Percentiles rank a stretch among this genome's conserved stretches.
Evolutionary conservation across 2,329 filamentous ascomycete genomes (phyloP).

Genomic region (Penicillium nordicum): DNA sequence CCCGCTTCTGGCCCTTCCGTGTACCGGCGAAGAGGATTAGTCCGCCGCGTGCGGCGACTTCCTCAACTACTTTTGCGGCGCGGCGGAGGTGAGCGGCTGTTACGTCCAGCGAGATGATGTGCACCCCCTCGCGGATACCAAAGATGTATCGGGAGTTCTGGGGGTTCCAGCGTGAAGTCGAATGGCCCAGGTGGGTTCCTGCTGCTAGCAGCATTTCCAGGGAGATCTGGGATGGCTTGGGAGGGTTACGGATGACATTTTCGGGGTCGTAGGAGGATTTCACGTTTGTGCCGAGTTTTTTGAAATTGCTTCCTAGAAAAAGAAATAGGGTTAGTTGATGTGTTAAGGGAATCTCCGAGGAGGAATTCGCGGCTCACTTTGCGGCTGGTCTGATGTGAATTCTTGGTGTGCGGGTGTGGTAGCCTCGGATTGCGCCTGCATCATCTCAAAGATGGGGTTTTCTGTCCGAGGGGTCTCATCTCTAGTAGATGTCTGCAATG

Average conservation of each 20-base stretch:
- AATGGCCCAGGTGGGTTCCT: constrained; percentile 86
- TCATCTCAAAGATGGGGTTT: constrained; percentile 14
- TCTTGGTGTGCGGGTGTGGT: not conserved
- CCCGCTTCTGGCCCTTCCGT: constrained; percentile 72
- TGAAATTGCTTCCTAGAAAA: constrained; percentile 30
- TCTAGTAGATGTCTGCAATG: constrained; percentile 18
- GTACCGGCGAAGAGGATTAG: constrained; percentile 90
- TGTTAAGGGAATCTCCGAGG: not conserved
- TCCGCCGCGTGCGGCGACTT: constrained; percentile 77
- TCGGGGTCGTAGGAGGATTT: constrained; percentile 32
- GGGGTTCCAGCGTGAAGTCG: constrained; percentile 89
- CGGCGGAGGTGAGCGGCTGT: constrained; percentile 88
- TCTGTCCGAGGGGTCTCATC: constrained; percentile 7
- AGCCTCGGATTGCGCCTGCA: constrained; percentile 8
- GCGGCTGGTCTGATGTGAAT: constrained; percentile 10
- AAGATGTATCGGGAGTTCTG: constrained; percentile 92
- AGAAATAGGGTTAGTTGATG: not conserved
- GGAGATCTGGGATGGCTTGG: constrained; percentile 73
- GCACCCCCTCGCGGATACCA: constrained; percentile 80
- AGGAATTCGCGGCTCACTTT: constrained; percentile 24
- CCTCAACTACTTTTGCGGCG: constrained; percentile 86
- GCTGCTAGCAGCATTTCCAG: constrained; percentile 86
- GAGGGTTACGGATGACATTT: constrained; percentile 61
- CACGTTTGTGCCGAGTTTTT: constrained; percentile 32
- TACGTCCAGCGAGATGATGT: constrained; percentile 88